Evolutionary conservation across 78 protist species (phyloP).

Genomic region (Dictyostelium discoideum): DNA sequence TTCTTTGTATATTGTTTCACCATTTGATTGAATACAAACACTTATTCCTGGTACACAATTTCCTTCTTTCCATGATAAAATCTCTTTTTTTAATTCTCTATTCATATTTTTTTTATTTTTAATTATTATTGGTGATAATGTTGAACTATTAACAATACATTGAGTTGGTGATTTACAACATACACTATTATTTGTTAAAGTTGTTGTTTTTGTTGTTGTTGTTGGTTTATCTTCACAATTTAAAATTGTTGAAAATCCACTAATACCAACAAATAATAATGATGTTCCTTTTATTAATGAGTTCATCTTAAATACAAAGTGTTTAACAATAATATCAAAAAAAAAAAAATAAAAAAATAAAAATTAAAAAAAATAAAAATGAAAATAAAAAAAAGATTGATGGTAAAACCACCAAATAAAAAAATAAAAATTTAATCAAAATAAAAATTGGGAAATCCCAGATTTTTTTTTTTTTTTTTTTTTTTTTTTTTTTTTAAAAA

Average conservation of each 20-base stretch:
- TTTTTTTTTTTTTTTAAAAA: neutral
- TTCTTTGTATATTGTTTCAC: slow-evolving; percentile 12
- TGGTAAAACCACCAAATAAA: neutral
- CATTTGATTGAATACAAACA: slow-evolving; percentile 30
- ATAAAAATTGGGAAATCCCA: neutral
- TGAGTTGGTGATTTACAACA: neutral
- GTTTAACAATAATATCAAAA: neutral
- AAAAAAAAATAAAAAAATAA: neutral
- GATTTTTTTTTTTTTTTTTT: too few species aligned
- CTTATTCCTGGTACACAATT: slow-evolving; percentile 36
- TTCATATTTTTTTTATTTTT: neutral
- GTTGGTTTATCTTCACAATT: neutral
- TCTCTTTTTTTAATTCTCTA: slow-evolving; percentile 4
- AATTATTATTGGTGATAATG: neutral
- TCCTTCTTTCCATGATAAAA: slow-evolving; percentile 45
- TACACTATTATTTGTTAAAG: neutral
- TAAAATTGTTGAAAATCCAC: neutral
- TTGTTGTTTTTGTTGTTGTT: neutral
- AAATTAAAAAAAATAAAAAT: neutral
- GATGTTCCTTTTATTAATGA: neutral
- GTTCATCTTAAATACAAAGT: neutral
- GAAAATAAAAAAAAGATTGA: neutral
- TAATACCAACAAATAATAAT: neutral
- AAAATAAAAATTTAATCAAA: neutral
- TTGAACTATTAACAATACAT: neutral